phyloP scores from a whole-genome alignment of 2,329 filamentous ascomycete species.

The Tolypocladium guangdongense region DNA sequence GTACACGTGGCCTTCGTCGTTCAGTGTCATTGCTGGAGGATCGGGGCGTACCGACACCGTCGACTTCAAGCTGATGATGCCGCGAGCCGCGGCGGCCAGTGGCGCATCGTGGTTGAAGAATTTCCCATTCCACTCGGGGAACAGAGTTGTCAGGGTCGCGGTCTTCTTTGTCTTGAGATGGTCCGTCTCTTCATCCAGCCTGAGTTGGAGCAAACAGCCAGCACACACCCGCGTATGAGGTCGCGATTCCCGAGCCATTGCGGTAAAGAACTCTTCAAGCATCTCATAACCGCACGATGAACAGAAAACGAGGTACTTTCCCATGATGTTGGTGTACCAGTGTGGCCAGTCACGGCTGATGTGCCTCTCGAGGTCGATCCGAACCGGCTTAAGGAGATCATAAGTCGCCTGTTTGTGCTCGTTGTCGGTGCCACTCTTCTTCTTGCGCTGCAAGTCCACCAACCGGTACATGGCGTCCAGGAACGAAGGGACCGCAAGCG shows the following conservation, averaged over 20 bases:
- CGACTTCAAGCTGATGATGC: slow-evolving; percentile 12
- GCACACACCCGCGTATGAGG: slow-evolving; percentile 14
- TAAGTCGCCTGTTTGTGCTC: slow-evolving; percentile 12
- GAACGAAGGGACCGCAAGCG: slow-evolving; percentile 17
- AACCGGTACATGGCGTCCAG: slow-evolving; percentile 22
- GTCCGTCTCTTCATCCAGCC: slow-evolving; percentile 18
- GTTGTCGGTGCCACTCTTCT: neutral
- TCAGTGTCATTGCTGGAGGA: slow-evolving; percentile 1
- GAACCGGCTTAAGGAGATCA: slow-evolving; percentile 22
- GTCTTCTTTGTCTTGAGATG: slow-evolving; percentile 14
- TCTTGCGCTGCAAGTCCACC: slow-evolving; percentile 8
- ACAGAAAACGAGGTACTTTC: slow-evolving; percentile 14
- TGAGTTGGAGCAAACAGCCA: slow-evolving; percentile 16
- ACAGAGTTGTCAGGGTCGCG: slow-evolving; percentile 11
- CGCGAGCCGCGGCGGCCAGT: slow-evolving; percentile 6
- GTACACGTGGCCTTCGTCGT: slow-evolving; percentile 6
- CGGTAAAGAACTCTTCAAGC: slow-evolving; percentile 18
- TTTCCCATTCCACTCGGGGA: slow-evolving; percentile 12
- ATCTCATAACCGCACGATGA: slow-evolving; percentile 23
- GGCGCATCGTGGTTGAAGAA: slow-evolving; percentile 22
- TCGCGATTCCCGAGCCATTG: neutral
- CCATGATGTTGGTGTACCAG: slow-evolving; percentile 17
- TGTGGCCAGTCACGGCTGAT: slow-evolving; percentile 10
- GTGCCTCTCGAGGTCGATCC: slow-evolving; percentile 11
- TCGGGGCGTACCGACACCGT: slow-evolving; percentile 4